Conservation (phyloP, 169 alveolate species). For the Plasmodium reichenowi region DNA sequence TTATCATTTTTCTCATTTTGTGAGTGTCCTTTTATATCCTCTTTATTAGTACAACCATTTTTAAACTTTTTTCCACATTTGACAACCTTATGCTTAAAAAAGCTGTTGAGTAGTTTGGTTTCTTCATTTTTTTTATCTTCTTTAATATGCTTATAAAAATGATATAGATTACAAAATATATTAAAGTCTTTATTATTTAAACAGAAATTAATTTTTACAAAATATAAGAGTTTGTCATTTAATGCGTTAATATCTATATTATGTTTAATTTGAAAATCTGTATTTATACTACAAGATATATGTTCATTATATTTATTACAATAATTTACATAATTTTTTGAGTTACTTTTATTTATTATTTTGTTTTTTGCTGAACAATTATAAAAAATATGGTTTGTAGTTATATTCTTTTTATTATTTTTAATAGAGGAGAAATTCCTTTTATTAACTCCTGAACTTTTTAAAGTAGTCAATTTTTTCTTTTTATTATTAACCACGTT, state of each 20-base stretch:
- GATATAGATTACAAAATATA: conserved; percentile 36
- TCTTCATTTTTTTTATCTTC: conserved; percentile 67
- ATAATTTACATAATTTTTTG: background rate
- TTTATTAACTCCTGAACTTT: background rate
- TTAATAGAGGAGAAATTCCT: background rate
- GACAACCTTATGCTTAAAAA: conserved; percentile 28
- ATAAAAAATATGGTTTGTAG: background rate
- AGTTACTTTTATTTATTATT: background rate
- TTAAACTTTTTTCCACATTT: background rate
- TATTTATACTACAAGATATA: conserved; percentile 12
- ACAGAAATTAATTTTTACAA: conserved; percentile 49
- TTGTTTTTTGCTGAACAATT: background rate
- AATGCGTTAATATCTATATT: conserved; percentile 34
- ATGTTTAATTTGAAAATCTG: conserved; percentile 23
- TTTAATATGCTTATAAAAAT: conserved; percentile 40
- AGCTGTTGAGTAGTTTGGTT: conserved; percentile 18
- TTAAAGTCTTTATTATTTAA: conserved; percentile 31
- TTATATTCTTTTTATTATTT: background rate
- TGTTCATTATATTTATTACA: background rate
- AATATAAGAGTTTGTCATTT: conserved; percentile 41
- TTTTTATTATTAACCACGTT: background rate
- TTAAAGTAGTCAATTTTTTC: background rate
- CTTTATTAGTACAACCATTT: no score
- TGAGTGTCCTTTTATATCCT: no score
- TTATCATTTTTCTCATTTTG: background rate